Evolutionary conservation across 257 asterid genomes (phyloP), one percentile per base, ranked within the genome.

Genomic region (Schizonepeta tenuifolia): DNA sequence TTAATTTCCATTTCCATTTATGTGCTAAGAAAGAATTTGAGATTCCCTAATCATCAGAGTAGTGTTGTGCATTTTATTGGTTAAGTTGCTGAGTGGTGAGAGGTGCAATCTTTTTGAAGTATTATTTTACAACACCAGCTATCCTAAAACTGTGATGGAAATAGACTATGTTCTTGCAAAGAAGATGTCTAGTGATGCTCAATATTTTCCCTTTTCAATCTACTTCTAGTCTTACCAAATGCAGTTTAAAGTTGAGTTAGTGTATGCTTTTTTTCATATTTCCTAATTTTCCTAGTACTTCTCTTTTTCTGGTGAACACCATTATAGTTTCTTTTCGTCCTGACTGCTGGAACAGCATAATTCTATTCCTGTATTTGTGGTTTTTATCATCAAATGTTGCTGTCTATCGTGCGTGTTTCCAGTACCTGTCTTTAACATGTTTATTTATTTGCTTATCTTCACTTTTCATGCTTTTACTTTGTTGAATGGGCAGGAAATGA

Each of bases 401-500:
- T 40, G 60, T 62, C 68, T 54, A 61, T 77, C 60, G 43, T 59
- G 66, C 65, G 58, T 53, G 31, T 65, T 35, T 55, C 18, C 62
- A 3, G n/a, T 20, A 8, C 21, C 41, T 20, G 53, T 53, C 18
- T 56, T 64, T 49, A 47, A 9, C 69, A 20, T 36, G 10, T 59
- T 68, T 70, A 41, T 64, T 69, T 47, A 9, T 40, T 47, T 69
- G 24, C 41, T 40, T 67, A 22, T 43, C 55, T 50, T 41, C 78
- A 35, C 49, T 47, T 75, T 70, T 31, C 64, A 36, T 58, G 44
- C 80, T 74, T 75, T 38, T 43, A 51, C 26, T n/a, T 69, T 83
- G 74, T 78, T 80, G 70, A 63, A 69, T 84, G 83, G 57, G 64
- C 91, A 94, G 99, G 99, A 75, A 94, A 94, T 83, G 99, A 94